These are phyloP conservation scores for Epichloe elymi DNA, from an alignment of 2,329 filamentous ascomycete species.

Conservation along the genomic window DNA sequence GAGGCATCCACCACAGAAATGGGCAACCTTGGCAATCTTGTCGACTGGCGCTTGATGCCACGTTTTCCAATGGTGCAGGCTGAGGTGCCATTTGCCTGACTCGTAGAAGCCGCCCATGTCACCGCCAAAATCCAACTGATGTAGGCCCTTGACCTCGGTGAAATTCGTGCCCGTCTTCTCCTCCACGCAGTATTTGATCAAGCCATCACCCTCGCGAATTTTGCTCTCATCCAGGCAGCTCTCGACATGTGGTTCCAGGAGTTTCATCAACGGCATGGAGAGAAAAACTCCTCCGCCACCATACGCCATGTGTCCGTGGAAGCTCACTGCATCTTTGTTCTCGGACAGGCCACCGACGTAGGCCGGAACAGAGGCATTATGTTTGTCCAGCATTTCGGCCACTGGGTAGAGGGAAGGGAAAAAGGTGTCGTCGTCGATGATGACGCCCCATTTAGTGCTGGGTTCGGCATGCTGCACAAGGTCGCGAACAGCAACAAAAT, in stretches of 20 bases:
- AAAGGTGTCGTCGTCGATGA: constrained; percentile 55
- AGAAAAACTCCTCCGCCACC: constrained; percentile 49
- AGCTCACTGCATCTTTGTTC: constrained; percentile 35
- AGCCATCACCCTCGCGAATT: constrained; percentile 36
- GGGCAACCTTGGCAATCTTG: constrained; percentile 9
- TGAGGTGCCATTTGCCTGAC: constrained; percentile 38
- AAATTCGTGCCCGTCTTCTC: constrained; percentile 38
- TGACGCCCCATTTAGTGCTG: constrained; percentile 38
- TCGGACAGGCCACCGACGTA: constrained; percentile 48
- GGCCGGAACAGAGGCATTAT: constrained; percentile 33
- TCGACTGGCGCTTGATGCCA: constrained; percentile 36
- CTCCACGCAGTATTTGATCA: constrained; percentile 45
- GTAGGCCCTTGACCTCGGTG: constrained; percentile 40
- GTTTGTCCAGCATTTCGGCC: constrained; percentile 29
- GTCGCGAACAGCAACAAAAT: constrained; percentile 41
- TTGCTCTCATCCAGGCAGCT: constrained; percentile 32
- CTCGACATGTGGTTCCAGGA: constrained; percentile 33
- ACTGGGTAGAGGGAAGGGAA: constrained; percentile 38
- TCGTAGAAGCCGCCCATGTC: constrained; percentile 49
- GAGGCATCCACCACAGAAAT: constrained; percentile 44
- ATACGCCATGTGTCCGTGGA: constrained; percentile 46
- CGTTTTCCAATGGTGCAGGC: constrained; percentile 50
- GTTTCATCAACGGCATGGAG: constrained; percentile 35
- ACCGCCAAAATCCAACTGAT: constrained; percentile 42
- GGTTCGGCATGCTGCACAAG: constrained; percentile 30